These are phyloP conservation scores for Pythium phragmitis DNA, from an alignment of 352 stramenopile species.

Conservation along the genomic window DNA sequence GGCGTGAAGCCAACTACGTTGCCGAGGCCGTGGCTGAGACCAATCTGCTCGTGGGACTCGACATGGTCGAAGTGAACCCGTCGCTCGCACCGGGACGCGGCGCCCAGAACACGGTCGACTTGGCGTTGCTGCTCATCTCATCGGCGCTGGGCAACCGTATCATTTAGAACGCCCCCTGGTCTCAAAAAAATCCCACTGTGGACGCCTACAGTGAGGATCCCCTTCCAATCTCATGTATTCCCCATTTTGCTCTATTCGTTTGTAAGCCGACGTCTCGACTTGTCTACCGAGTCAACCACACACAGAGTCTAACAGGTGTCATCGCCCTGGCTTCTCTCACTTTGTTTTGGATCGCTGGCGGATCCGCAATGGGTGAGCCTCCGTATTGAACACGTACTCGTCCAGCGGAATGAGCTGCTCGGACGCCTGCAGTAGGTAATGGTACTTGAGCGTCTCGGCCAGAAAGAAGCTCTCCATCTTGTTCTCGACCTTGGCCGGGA, in stretches of 20 bases:
- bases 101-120: conserved; percentile 91
- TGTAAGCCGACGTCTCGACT: no score
- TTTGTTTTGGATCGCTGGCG: conserved; percentile 15
- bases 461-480: conserved; percentile 94
- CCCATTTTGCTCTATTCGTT: no score
- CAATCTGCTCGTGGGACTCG: conserved; percentile 84
- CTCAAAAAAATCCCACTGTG: no score
- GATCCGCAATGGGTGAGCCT: conserved; percentile 92
- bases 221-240: no score
- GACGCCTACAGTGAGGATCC: no score
- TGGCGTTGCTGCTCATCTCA: conserved; percentile 91
- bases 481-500: conserved; percentile 79
- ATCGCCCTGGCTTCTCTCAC: not conserved
- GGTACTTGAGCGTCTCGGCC: conserved; percentile 93
- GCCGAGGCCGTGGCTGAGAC: conserved; percentile 92
- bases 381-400: conserved; percentile 96
- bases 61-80: conserved; percentile 97
- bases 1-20: conserved; percentile 96
- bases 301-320: not conserved
- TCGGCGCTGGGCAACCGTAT: conserved; percentile 93
- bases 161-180: conserved; percentile 43
- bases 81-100: conserved; percentile 85
- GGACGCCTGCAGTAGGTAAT: conserved; percentile 93
- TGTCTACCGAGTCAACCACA: no score
- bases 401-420: conserved; percentile 87